These are phyloP conservation scores for Scedosporium boydii DNA, from an alignment of 2,329 filamentous ascomycete species.

Conservation along the genomic window DNA sequence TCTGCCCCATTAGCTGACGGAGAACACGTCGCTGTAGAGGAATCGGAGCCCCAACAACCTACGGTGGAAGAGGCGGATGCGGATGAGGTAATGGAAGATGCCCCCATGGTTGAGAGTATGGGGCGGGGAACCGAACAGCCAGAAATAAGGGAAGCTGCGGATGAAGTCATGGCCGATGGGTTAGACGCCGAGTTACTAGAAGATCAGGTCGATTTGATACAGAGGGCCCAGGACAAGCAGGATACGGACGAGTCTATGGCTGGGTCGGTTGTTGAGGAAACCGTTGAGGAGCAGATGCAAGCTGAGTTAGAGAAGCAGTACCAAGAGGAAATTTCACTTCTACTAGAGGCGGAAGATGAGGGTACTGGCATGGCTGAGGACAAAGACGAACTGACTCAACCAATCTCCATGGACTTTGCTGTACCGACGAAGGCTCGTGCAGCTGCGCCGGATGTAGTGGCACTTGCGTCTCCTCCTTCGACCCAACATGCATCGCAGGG, in stretches of 20 bases:
- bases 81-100: not conserved
- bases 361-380: not conserved
- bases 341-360: not conserved
- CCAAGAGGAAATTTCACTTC: not conserved
- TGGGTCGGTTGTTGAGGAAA: too few species aligned
- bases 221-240: not conserved
- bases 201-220: slow-evolving; percentile 4
- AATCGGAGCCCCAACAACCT: not conserved
- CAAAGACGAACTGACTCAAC: not conserved
- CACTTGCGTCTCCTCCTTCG: not conserved
- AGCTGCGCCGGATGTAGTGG: not conserved
- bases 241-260: not conserved
- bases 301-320: slow-evolving; percentile 4
- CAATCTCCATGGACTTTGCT: not conserved
- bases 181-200: not conserved
- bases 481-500: not conserved
- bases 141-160: not conserved
- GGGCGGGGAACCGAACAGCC: not conserved
- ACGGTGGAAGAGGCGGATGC: slow-evolving; percentile 9
- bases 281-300: slow-evolving; percentile 1
- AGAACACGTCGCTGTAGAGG: not conserved
- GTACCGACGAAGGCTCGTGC: not conserved
- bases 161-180: not conserved
- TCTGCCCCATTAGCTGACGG: not conserved
- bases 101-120: not conserved